These are phyloP conservation scores for Phanerodontia chrysosporium DNA, from an alignment of 768 basidiomycete species.

Conservation along the genomic window DNA sequence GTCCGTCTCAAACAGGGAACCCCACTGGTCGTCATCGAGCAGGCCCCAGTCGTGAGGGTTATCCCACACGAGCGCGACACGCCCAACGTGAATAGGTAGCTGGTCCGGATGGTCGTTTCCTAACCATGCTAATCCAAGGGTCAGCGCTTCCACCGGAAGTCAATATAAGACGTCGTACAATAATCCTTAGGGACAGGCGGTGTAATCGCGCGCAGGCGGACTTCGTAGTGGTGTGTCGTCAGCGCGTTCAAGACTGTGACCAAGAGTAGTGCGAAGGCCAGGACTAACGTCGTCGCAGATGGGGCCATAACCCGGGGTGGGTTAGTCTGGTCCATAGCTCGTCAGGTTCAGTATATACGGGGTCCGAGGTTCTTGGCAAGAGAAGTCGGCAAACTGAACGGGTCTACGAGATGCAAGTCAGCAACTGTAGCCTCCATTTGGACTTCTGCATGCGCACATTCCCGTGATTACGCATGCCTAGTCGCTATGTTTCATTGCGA, in stretches of 20 bases:
- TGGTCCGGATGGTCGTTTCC: background rate
- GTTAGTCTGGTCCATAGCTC: background rate
- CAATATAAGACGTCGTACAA: background rate
- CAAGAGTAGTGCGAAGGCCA: background rate
- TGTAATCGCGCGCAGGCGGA: background rate
- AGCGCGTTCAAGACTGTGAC: background rate
- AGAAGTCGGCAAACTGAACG: too few species aligned
- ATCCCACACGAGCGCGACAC: background rate
- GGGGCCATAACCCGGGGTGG: background rate
- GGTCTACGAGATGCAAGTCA: too few species aligned
- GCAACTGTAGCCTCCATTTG: too few species aligned
- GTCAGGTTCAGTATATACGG: background rate
- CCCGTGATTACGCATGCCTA: too few species aligned
- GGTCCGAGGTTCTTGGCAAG: background rate
- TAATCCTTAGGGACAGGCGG: background rate
- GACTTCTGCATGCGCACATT: too few species aligned
- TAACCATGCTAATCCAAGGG: background rate
- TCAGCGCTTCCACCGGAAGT: background rate
- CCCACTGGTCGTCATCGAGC: constrained; percentile 33
- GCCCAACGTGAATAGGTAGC: background rate
- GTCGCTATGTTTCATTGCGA: too few species aligned
- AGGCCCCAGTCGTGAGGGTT: constrained; percentile 12
- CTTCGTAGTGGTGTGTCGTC: background rate
- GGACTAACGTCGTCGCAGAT: background rate
- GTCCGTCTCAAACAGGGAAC: constrained; percentile 23